A percentile compares a stretch with the other conserved stretches of the same genome.
Conservation (phyloP, 108 stramenopile species). For the Fistulifera solaris region DNA sequence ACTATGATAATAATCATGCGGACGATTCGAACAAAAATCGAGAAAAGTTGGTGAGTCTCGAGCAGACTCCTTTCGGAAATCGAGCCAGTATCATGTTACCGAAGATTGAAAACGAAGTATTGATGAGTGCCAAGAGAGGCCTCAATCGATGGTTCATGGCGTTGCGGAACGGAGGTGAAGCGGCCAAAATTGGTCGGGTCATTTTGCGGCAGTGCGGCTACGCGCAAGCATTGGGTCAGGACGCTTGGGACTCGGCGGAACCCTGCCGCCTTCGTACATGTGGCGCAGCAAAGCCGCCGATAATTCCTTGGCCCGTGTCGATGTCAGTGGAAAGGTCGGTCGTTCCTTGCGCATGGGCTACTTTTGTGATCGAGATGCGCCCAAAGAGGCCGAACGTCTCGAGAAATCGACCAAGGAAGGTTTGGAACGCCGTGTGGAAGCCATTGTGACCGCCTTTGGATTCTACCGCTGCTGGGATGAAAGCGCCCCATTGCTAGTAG, state of each 20-base stretch:
- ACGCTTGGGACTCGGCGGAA: slow-evolving; percentile 68
- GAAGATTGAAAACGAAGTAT: slow-evolving; percentile 84
- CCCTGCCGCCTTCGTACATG: slow-evolving; percentile 66
- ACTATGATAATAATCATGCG: background rate
- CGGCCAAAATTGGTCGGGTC: slow-evolving; percentile 76
- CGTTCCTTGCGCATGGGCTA: slow-evolving; percentile 69
- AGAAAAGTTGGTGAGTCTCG: slow-evolving; percentile 28
- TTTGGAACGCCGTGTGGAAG: slow-evolving; percentile 71
- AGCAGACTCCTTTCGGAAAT: slow-evolving; percentile 81
- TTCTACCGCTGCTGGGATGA: slow-evolving; percentile 90
- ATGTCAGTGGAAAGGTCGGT: slow-evolving; percentile 62
- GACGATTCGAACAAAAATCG: slow-evolving; percentile 10
- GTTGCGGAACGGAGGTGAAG: slow-evolving; percentile 82
- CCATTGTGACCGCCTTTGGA: slow-evolving; percentile 80
- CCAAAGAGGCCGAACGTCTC: slow-evolving; percentile 60
- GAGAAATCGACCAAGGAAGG: slow-evolving; percentile 35
- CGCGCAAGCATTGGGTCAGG: slow-evolving; percentile 64
- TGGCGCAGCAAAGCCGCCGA: slow-evolving; percentile 84
- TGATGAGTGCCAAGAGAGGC: slow-evolving; percentile 70
- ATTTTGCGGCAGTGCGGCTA: slow-evolving; percentile 66
- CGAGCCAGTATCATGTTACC: slow-evolving; percentile 77
- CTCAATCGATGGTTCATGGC: slow-evolving; percentile 81
- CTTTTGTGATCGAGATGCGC: slow-evolving; percentile 78
- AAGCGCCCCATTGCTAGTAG: slow-evolving; percentile 34
- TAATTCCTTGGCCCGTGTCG: slow-evolving; percentile 66